phyloP scores from a whole-genome alignment of 2,329 filamentous ascomycete genomes.

The Arthroderma sp. region DNA sequence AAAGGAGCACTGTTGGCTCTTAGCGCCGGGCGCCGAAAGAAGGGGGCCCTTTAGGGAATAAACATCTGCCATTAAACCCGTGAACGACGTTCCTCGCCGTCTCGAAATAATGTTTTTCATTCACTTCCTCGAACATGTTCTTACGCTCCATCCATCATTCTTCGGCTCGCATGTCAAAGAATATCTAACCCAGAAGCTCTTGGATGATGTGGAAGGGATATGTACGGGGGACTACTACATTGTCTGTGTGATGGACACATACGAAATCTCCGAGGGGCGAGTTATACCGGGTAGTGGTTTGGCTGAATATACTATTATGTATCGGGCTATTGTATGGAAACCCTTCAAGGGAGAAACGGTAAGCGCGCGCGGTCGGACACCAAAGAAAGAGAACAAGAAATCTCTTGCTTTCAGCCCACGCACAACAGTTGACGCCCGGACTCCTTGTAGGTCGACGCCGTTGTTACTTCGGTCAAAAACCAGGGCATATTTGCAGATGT shows the following conservation, averaged over 20 bases:
- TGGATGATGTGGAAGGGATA: conserved; percentile 87
- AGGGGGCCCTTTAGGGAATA: too few species aligned
- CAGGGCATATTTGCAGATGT: conserved; percentile 61
- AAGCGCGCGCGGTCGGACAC: conserved; percentile 31
- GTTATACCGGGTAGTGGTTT: conserved; percentile 84
- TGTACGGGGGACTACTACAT: conserved; percentile 96
- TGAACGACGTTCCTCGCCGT: neutral
- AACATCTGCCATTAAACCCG: too few species aligned
- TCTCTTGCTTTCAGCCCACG: too few species aligned
- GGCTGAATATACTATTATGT: conserved; percentile 88
- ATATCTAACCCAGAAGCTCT: conserved; percentile 75
- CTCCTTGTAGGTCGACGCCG: conserved; percentile 64
- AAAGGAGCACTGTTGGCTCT: too few species aligned
- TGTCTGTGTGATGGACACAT: conserved; percentile 93
- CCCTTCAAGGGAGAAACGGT: conserved; percentile 98
- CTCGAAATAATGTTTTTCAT: conserved; percentile 76
- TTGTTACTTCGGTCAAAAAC: conserved; percentile 80
- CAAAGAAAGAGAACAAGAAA: conserved; percentile 12
- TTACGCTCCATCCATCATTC: conserved; percentile 91
- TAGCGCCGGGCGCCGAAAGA: too few species aligned
- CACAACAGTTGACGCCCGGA: neutral
- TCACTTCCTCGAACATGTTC: conserved; percentile 86
- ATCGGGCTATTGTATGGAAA: conserved; percentile 92
- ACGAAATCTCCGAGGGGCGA: conserved; percentile 84
- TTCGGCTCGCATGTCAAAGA: conserved; percentile 90